These are phyloP conservation scores for Cephaloascus albidus DNA, from an alignment of 805 yeast genomes.

Conservation along the genomic window DNA sequence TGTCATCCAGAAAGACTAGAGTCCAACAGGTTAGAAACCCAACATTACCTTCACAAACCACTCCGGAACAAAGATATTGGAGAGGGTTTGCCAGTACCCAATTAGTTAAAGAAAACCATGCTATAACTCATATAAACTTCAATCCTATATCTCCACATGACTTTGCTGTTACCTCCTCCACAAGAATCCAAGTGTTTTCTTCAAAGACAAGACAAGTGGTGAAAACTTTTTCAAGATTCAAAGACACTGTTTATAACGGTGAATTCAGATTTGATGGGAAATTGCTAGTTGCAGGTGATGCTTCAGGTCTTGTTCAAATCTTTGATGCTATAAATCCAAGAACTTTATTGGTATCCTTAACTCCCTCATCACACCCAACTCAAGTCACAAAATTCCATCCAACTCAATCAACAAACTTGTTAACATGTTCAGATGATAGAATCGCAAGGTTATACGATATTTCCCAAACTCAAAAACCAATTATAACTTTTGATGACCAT, in stretches of 20 bases:
- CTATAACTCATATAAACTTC: conserved; percentile 81
- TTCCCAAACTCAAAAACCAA: conserved; percentile 65
- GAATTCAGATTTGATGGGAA: conserved; percentile 90
- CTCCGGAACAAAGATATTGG: conserved; percentile 95
- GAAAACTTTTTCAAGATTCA: conserved; percentile 79
- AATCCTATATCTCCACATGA: conserved; percentile 83
- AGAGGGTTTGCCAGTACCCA: conserved; percentile 77
- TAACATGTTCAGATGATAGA: conserved; percentile 90
- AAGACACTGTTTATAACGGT: conserved; percentile 87
- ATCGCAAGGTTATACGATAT: conserved; percentile 84
- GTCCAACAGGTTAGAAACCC: conserved; percentile 61
- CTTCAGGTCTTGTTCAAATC: conserved; percentile 84
- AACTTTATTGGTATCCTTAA: conserved; percentile 66
- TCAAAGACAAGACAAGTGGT: conserved; percentile 90
- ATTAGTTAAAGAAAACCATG: conserved; percentile 86
- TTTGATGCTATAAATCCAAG: conserved; percentile 80
- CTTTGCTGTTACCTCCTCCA: conserved; percentile 86
- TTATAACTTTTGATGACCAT: conserved; percentile 62
- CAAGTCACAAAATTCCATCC: conserved; percentile 93
- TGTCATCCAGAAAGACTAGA: conserved; percentile 70
- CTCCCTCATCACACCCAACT: conserved; percentile 81
- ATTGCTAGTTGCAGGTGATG: conserved; percentile 89
- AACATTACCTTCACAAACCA: conserved; percentile 71
- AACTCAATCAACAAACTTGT: conserved; percentile 56
- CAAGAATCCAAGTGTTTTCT: conserved; percentile 86